phyloP scores from a whole-genome alignment of 1,139 yeast species.

The Fermentozyma sake region DNA sequence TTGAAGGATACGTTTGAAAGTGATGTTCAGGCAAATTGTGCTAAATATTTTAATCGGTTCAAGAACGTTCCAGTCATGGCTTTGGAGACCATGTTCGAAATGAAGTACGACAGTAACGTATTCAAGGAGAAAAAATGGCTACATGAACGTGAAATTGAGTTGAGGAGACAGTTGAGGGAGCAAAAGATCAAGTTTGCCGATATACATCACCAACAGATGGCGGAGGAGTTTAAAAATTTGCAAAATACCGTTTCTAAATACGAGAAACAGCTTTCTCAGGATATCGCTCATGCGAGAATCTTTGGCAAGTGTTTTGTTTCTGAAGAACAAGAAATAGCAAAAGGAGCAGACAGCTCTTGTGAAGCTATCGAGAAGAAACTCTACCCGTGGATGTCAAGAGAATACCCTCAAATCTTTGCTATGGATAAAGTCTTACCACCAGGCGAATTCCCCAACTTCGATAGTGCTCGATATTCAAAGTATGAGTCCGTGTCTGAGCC shows the following conservation, averaged over 20 bases:
- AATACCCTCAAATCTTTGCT: constrained; percentile 7
- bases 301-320: constrained; percentile 28
- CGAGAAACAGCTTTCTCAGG: constrained; percentile 19
- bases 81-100: constrained; percentile 13
- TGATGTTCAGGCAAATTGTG: too few relatives aligned
- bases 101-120: constrained; percentile 16
- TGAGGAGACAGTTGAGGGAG: constrained; percentile 10
- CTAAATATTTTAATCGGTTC: neutral
- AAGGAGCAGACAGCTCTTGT: constrained; percentile 4
- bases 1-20: too few relatives aligned
- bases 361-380: constrained; percentile 6
- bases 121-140: constrained; percentile 28
- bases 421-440: too few relatives aligned
- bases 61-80: constrained; percentile 7
- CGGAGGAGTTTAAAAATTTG: constrained; percentile 8
- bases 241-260: constrained; percentile 12
- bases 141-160: constrained; percentile 10
- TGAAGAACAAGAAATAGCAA: constrained; percentile 1
- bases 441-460: too few relatives aligned
- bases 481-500: too few relatives aligned
- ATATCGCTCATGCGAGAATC: constrained; percentile 24
- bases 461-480: too few relatives aligned
- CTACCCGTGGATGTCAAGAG: constrained; percentile 15
- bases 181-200: constrained; percentile 10
- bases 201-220: constrained; percentile 11